These are phyloP conservation scores for Colletotrichum eleusines DNA, from an alignment of 2,329 filamentous ascomycete genomes.

Conservation along the genomic window DNA sequence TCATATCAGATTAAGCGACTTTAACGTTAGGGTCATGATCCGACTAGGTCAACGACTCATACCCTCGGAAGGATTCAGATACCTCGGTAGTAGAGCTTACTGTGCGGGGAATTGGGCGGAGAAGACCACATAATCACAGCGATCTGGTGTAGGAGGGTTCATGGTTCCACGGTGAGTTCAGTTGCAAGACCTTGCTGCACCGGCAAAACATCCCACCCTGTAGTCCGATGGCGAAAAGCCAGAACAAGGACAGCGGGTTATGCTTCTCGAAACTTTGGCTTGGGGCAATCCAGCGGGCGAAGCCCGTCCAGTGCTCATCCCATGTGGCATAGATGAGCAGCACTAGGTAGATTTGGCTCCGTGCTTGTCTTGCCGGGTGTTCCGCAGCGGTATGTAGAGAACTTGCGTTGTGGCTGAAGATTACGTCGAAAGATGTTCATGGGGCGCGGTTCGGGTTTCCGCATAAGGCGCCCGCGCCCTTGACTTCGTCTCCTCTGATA, in stretches of 20 bases:
- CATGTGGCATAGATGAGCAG: too few relatives aligned
- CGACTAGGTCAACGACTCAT: neutral
- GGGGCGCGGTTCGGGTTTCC: too few relatives aligned
- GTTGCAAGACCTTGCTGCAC: neutral
- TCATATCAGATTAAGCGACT: neutral
- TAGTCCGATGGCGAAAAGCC: neutral
- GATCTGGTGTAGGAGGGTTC: neutral
- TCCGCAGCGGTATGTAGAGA: neutral
- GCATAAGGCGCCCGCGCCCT: neutral
- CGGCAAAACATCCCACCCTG: too few relatives aligned
- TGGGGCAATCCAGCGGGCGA: neutral
- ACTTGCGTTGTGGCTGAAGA: neutral
- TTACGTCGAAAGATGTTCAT: neutral
- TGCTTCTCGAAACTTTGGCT: neutral
- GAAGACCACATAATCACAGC: conserved; percentile 13
- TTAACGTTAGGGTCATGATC: neutral
- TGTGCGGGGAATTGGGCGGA: conserved; percentile 14
- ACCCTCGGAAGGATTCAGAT: neutral
- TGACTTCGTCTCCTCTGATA: too few relatives aligned
- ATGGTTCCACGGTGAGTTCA: neutral
- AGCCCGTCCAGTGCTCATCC: too few relatives aligned
- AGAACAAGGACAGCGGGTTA: neutral
- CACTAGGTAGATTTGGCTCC: neutral
- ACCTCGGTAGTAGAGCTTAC: conserved; percentile 6
- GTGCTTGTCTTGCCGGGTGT: neutral